Base-by-base conservation (phyloP, 768 basidiomycete genomes). In the Candolleomyces aberdarensis region DNA sequence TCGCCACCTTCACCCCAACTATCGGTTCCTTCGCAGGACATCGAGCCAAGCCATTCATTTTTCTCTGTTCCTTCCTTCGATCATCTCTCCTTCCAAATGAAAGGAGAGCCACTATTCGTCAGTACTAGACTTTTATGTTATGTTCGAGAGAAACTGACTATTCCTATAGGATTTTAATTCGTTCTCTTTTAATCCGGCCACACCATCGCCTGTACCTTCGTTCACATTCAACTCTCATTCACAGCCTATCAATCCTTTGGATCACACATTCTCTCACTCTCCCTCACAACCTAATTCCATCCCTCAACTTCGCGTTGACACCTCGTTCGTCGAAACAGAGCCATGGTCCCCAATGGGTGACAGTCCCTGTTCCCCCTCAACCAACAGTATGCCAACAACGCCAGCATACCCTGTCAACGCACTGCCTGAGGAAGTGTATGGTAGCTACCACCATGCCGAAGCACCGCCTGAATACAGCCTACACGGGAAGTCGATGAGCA, bases 321-420 rank as follows among this genome's bases (percentile, higher is more conserved):
- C 54, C 5, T 48, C 60, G 2, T 51, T 22, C 36, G 31, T 49
- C 9, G 46, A 29, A 19, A 20, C 36, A 15, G n/a, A 49, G 14
- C 26, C 39, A 26, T 61, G 60, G 60, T 55, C 60, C 3, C 54
- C 49, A 11, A 7, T 11, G 44, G 56, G 53, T 20, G 19, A 61
- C 49, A 61, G 60, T 44, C 60, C 60, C 11, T 41, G 46, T 15
- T 61, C 60, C 7, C 60, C 60, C 22, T 55, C 54, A 22, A 61
- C 60, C 5, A 56, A 43, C 32, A 61, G 60, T 46, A 61, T 61
- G 60, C 60, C 60, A 26, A 48, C 60, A 22, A 61, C 60, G 14
- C 60, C 60, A 5, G 44, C 44, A 9, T 61, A 61, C 31, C 9
- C 60, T 11, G 60, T 43, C 7, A 49, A 29, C 8, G 44, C 60